A percentile compares a stretch with the other conserved stretches of the same genome.
phyloP scores from a whole-genome alignment of 2,329 filamentous ascomycete genomes.

The Fusarium multiceps region DNA sequence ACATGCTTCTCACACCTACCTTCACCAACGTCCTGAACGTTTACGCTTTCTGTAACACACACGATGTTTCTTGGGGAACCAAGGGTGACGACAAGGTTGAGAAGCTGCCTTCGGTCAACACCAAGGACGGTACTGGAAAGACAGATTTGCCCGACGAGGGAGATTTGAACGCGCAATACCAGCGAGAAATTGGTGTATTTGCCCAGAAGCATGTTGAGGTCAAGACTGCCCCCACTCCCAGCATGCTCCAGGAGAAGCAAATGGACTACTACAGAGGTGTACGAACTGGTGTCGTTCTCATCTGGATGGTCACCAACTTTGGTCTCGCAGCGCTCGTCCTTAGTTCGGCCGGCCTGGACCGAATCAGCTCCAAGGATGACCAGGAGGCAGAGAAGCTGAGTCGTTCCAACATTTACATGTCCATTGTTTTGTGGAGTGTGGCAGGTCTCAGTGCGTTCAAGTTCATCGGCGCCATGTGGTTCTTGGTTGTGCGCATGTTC shows the following conservation, averaged over 20 bases:
- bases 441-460: constrained; percentile 86
- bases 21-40: constrained; percentile 99
- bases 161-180: constrained; percentile 95
- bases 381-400: constrained; percentile 58
- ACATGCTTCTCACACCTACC: constrained; percentile 92
- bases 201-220: constrained; percentile 78
- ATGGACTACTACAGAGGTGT: constrained; percentile 99
- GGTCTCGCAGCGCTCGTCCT: constrained; percentile 87
- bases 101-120: constrained; percentile 86
- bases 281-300: constrained; percentile 87
- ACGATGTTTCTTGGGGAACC: constrained; percentile 98
- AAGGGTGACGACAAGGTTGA: constrained; percentile 98
- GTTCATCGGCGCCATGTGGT: constrained; percentile 90
- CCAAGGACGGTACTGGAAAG: constrained; percentile 90
- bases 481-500: constrained; percentile 89
- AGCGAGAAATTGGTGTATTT: constrained; percentile 82
- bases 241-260: constrained; percentile 79
- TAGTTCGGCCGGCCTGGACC: constrained; percentile 83
- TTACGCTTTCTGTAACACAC: constrained; percentile 98
- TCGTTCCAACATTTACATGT: constrained; percentile 84
- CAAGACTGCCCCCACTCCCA: constrained; percentile 67
- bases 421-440: constrained; percentile 88
- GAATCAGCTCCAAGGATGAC: constrained; percentile 59
- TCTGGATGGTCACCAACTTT: constrained; percentile 98
- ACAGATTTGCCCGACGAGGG: constrained; percentile 95